These are phyloP conservation scores for Trichophyton rubrum DNA, from an alignment of 2,329 filamentous ascomycete species.

Conservation along the genomic window DNA sequence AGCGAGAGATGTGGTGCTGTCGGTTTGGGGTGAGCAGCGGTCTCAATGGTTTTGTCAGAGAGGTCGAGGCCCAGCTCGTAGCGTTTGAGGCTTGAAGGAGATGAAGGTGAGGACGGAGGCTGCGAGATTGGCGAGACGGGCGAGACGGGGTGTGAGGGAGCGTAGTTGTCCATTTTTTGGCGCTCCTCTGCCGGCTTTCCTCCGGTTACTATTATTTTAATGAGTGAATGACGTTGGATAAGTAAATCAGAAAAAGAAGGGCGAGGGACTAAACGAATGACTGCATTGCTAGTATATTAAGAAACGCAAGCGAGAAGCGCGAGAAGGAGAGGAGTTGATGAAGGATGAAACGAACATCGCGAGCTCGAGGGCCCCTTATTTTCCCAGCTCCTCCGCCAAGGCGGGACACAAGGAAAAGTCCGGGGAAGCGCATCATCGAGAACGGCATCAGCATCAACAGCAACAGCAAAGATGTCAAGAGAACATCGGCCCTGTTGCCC, in stretches of 20 bases:
- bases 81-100: constrained; percentile 6
- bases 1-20: constrained; percentile 6
- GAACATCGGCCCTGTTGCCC: not conserved
- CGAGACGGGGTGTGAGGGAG: not conserved
- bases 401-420: not conserved
- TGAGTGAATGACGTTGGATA: not conserved
- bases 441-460: not conserved
- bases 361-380: not conserved
- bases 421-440: not conserved
- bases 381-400: not conserved
- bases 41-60: not conserved
- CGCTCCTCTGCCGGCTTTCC: not conserved
- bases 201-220: not conserved
- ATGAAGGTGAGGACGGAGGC: constrained; percentile 2
- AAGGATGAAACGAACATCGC: not conserved
- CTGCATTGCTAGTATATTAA: not conserved
- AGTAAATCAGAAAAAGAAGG: too few species aligned
- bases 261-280: not conserved
- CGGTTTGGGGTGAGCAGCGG: constrained; percentile 3
- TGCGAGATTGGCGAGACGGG: constrained; percentile 2
- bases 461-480: not conserved
- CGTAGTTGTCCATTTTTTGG: not conserved
- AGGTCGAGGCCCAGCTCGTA: constrained; percentile 3
- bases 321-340: not conserved
- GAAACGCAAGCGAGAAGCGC: too few species aligned